These are phyloP conservation scores for Cutaneotrichosporon curvatum DNA, from an alignment of 1,284 basidiomycete species.

Conservation along the genomic window DNA sequence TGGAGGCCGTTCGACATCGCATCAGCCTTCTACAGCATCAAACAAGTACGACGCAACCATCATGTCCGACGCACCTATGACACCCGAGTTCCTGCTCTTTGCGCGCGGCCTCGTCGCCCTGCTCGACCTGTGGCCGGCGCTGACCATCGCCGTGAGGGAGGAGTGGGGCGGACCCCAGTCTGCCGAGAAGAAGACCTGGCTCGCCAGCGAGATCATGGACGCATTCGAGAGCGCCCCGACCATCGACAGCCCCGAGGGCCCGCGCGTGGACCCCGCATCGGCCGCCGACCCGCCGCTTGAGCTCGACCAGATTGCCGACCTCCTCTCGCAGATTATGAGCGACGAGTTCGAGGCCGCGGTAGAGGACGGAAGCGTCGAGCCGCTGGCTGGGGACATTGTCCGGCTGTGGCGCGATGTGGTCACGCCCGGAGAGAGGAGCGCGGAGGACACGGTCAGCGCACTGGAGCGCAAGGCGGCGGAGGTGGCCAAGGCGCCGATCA, in stretches of 20 bases:
- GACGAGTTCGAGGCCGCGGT: slow-evolving; percentile 77
- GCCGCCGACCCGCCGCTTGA: slow-evolving; percentile 54
- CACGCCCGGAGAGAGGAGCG: slow-evolving; percentile 44
- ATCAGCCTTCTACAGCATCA: too few species aligned
- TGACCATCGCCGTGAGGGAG: slow-evolving; percentile 73
- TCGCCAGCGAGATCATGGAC: slow-evolving; percentile 74
- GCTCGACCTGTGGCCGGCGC: slow-evolving; percentile 69
- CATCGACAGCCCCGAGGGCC: slow-evolving; percentile 11
- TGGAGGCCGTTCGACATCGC: too few species aligned
- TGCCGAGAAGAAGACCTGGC: slow-evolving; percentile 67
- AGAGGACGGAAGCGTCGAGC: slow-evolving; percentile 70
- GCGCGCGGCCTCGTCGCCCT: slow-evolving; percentile 74
- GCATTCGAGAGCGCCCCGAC: slow-evolving; percentile 58
- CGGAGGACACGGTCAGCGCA: slow-evolving; percentile 55
- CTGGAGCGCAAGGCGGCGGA: slow-evolving; percentile 56
- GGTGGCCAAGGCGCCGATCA: slow-evolving; percentile 34
- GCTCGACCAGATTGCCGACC: slow-evolving; percentile 64
- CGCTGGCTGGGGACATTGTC: slow-evolving; percentile 63
- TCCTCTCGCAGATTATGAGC: slow-evolving; percentile 62
- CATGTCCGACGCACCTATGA: slow-evolving; percentile 3
- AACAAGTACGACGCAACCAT: not conserved
- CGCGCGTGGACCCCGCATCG: slow-evolving; percentile 19
- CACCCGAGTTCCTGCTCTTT: slow-evolving; percentile 52
- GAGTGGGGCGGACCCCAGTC: slow-evolving; percentile 71
- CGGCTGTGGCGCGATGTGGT: slow-evolving; percentile 57